Evolutionary conservation across 768 basidiomycete species (phyloP).

Genomic region (Podaxis carcinomalis): DNA sequence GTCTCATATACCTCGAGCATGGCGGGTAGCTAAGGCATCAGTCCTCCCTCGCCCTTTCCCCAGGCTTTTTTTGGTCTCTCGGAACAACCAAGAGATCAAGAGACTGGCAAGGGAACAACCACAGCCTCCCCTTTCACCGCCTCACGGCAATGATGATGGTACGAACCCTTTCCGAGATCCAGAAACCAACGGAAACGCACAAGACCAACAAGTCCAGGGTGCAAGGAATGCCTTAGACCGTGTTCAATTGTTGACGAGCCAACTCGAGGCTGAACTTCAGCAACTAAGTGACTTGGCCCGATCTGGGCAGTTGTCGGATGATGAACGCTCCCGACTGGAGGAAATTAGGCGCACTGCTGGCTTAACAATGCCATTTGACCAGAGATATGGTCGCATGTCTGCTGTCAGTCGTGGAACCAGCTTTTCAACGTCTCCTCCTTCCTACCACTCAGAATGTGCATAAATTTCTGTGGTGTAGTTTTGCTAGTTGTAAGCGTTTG

Average conservation of each 20-base stretch:
- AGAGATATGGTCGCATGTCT: not conserved
- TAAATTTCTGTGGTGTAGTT: not conserved
- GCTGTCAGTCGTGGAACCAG: not conserved
- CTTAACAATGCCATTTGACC: not conserved
- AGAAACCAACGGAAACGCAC: not conserved
- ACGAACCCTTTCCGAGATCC: not conserved
- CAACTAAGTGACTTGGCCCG: not conserved
- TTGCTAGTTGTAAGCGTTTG: not conserved
- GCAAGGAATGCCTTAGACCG: not conserved
- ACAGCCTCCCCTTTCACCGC: not conserved
- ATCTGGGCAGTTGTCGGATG: not conserved
- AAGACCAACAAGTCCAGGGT: not conserved
- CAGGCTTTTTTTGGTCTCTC: not conserved
- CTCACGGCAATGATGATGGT: not conserved
- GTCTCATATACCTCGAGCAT: not conserved
- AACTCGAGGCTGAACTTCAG: not conserved
- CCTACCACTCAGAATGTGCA: not conserved
- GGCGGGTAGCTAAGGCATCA: not conserved
- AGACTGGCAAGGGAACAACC: not conserved
- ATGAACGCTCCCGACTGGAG: not conserved
- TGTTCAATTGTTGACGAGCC: not conserved
- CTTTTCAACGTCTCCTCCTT: not conserved
- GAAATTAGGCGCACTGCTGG: slow-evolving; percentile 4
- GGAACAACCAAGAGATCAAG: not conserved
- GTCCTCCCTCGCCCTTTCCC: not conserved